phyloP scores from a whole-genome alignment of 768 basidiomycete genomes.

The Ramaria sp. region DNA sequence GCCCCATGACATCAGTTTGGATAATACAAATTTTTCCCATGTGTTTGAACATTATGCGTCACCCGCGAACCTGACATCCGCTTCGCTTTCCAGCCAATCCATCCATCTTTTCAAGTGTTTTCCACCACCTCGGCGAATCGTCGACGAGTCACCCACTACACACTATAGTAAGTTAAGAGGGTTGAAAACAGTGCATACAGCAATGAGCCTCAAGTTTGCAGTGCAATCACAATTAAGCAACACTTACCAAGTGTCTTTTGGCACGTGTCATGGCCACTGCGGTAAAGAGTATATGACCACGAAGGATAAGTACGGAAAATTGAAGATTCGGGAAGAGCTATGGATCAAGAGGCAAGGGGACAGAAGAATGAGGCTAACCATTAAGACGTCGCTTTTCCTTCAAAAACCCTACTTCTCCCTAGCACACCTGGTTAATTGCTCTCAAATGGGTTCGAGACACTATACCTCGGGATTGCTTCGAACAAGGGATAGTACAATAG shows the following conservation, averaged over 20 bases:
- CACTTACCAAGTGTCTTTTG: conserved; percentile 68
- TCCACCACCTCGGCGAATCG: conserved; percentile 68
- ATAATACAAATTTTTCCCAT: not conserved
- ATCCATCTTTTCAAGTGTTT: conserved; percentile 84
- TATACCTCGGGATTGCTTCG: conserved; percentile 77
- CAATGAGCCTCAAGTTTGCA: not conserved
- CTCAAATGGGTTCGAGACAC: conserved; percentile 1
- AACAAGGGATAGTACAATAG: conserved; percentile 85
- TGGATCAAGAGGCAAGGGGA: not conserved
- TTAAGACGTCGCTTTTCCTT: conserved; percentile 89
- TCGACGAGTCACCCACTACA: conserved; percentile 88
- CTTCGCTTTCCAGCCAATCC: conserved; percentile 78
- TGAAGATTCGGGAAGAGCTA: not conserved
- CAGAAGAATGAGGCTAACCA: conserved; percentile 32
- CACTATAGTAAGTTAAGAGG: no score
- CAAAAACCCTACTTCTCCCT: conserved; percentile 90
- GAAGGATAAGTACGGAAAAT: not conserved
- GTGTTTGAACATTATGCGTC: not conserved
- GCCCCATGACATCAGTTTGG: not conserved
- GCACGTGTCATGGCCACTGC: conserved; percentile 89
- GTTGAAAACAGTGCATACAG: no score
- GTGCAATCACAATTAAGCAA: not conserved
- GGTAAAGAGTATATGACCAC: not conserved
- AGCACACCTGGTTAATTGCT: conserved; percentile 4
- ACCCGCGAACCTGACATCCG: conserved; percentile 83